A percentile compares a stretch with the other conserved stretches of the same genome.
Conservation (phyloP, 306 rosid species). For the Vicia sativa region DNA sequence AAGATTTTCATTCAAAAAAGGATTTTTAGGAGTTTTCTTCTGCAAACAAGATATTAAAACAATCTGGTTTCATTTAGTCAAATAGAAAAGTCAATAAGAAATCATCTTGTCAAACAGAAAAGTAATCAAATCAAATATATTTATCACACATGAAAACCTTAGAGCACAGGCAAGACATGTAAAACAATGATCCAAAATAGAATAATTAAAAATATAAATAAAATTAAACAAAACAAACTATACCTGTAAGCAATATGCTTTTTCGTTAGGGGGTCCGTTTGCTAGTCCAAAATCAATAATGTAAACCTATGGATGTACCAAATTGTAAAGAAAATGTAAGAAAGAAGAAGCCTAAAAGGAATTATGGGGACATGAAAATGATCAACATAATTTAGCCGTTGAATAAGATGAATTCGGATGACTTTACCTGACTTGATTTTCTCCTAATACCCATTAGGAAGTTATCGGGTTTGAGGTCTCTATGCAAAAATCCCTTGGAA, state of each 20-base stretch:
- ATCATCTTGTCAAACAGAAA: constrained; percentile 12
- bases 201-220: constrained; percentile 25
- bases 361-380: constrained; percentile 25
- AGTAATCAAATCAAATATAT: constrained; percentile 13
- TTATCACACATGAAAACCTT: constrained; percentile 11
- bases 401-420: constrained; percentile 19
- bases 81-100: too few relatives aligned
- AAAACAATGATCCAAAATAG: constrained; percentile 28
- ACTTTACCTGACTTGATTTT: constrained; percentile 81
- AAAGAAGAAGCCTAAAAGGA: constrained; percentile 23
- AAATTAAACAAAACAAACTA: constrained; percentile 23
- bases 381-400: constrained; percentile 11
- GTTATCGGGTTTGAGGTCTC: constrained; percentile 98
- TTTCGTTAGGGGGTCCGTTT: constrained; percentile 67
- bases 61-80: too few relatives aligned
- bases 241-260: constrained; percentile 86
- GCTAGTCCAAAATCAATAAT: constrained; percentile 85
- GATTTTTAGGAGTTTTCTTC: too few relatives aligned
- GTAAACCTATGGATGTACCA: constrained; percentile 57
- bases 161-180: constrained; percentile 17
- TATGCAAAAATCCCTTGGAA: constrained; percentile 80
- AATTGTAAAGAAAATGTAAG: constrained; percentile 29
- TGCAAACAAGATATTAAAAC: too few relatives aligned
- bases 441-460: constrained; percentile 97
- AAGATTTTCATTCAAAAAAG: too few relatives aligned